phyloP scores from a whole-genome alignment of 345 rosid species.

The Cardiospermum halicacabum region DNA sequence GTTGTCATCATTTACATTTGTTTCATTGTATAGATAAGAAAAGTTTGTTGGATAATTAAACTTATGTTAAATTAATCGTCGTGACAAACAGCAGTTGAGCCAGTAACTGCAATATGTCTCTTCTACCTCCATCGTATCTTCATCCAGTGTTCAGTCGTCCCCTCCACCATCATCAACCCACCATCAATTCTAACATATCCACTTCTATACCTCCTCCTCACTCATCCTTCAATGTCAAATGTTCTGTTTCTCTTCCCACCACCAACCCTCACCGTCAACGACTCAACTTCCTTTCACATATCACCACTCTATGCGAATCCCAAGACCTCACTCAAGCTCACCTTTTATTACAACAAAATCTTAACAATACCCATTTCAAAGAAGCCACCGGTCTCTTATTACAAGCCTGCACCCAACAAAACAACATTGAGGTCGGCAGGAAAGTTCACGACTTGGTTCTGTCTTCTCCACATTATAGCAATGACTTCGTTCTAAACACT shows the following conservation, averaged over 20 bases:
- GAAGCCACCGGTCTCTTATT: slow-evolving; percentile 48
- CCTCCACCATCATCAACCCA: background rate
- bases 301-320: slow-evolving; percentile 36
- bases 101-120: background rate
- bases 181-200: background rate
- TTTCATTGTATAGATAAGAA: no score
- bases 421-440: slow-evolving; percentile 43
- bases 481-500: slow-evolving; percentile 45
- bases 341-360: slow-evolving; percentile 17
- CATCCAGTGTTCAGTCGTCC: background rate
- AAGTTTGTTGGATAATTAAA: no score
- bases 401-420: slow-evolving; percentile 45
- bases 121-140: background rate
- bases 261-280: slow-evolving; percentile 8
- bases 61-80: no score
- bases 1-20: no score
- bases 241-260: slow-evolving; percentile 6
- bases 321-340: slow-evolving; percentile 39
- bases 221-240: background rate
- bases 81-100: no score
- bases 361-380: slow-evolving; percentile 19
- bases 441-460: slow-evolving; percentile 43
- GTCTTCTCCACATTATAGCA: slow-evolving; percentile 28
- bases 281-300: slow-evolving; percentile 25
- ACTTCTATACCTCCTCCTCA: background rate